These are phyloP conservation scores for Leucocoprinus leucothites DNA, from an alignment of 768 basidiomycete species.

Conservation along the genomic window DNA sequence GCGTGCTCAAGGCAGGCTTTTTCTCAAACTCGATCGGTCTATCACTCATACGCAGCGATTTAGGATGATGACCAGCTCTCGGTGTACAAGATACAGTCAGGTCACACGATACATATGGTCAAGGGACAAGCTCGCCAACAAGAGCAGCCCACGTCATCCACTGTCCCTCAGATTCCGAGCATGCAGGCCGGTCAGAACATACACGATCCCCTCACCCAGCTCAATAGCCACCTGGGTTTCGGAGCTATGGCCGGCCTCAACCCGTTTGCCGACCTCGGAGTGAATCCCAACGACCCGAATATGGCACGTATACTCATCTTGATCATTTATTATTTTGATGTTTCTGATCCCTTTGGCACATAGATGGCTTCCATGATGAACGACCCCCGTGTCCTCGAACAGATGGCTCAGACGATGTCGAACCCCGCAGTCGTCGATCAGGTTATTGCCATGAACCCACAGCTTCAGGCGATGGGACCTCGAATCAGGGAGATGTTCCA, in stretches of 20 bases:
- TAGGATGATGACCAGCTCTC: conserved; percentile 83
- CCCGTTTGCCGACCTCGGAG: conserved; percentile 87
- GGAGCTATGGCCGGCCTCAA: conserved; percentile 85
- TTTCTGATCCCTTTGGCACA: conserved; percentile 1
- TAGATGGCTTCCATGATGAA: conserved; percentile 86
- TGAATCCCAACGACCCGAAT: conserved; percentile 92
- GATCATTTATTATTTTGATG: neutral
- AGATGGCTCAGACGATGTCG: conserved; percentile 84
- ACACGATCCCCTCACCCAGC: conserved; percentile 79
- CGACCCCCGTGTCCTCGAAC: conserved; percentile 78
- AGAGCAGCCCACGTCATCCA: conserved; percentile 14
- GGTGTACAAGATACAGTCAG: conserved; percentile 86
- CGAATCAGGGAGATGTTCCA: conserved; percentile 79
- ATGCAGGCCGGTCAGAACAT: conserved; percentile 94
- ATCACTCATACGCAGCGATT: neutral
- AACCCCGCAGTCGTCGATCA: conserved; percentile 90
- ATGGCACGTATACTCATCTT: conserved; percentile 53
- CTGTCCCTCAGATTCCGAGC: conserved; percentile 64
- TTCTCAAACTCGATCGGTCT: neutral
- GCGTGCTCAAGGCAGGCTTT: conserved; percentile 64
- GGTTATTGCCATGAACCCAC: conserved; percentile 78
- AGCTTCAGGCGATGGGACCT: conserved; percentile 71
- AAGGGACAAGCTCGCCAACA: conserved; percentile 69
- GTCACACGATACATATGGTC: conserved; percentile 92
- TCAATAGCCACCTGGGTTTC: conserved; percentile 76